Base-by-base conservation (phyloP, 495 filamentous ascomycete species). In the Glarea lozoyensis region DNA sequence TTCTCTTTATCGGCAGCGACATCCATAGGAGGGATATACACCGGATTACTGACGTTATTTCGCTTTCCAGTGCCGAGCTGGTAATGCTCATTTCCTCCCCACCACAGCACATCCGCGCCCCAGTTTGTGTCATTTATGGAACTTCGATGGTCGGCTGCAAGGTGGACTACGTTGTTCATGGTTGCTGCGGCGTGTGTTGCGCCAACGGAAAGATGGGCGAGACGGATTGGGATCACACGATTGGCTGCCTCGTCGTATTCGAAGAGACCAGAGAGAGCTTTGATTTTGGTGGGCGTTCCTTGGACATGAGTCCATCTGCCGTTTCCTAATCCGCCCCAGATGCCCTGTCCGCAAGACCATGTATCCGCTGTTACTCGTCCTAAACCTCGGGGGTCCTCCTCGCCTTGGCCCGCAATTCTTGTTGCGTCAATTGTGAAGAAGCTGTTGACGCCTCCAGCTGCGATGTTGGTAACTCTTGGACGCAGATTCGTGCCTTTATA, bases 271-370 rank as follows among this genome's bases (percentile, higher is more conserved):
- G 84, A 90, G 12, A 98, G 67, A 2, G 80, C 62, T 52, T 90
- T 94, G 55, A 98, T 76, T 58, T 93, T 94, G 10, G 75, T 76
- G 6, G 85, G 90, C 0, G 65, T 69, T 27, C 76, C 72, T 54
- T 95, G 90, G 1, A 87, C 60, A 60, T 98, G 92, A 20, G 83
- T 87, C 89, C 89, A 97, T 53, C 78, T 84, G 7, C 88, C 88
- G 31, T 76, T 94, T 23, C 87, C 92, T 0, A 98, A 70, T 27
- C 68, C 75, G 18, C 92, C 92, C 53, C 71, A 77, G 37, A 96
- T 88, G 0, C 92, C 92, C 49, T 79, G 72, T 21, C 92, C 92
- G 48, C 84, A 92, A 20, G 84, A 74, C 78, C 85, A 94, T 0
- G 82, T 84, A 55, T 97, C 90, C 6, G 81, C 78, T 10, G 68